Percentiles rank a stretch among this genome's conserved stretches.
phyloP scores from a whole-genome alignment of 129 eudicot genomes.

The Saussurea involucrata region DNA sequence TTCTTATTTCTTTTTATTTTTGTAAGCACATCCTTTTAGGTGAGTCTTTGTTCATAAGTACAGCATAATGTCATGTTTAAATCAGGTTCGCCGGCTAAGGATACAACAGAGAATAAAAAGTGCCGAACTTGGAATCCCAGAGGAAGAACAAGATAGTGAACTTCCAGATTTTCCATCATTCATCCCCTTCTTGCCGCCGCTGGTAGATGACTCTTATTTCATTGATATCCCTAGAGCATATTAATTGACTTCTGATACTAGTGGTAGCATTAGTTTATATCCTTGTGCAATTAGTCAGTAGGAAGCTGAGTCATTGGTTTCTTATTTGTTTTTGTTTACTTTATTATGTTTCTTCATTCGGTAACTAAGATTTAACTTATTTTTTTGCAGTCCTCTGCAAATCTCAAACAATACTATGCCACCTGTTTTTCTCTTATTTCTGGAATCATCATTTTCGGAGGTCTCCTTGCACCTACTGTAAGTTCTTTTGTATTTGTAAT shows the following conservation, averaged over 20 bases:
- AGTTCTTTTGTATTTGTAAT: conserved; percentile 11
- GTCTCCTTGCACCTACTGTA: too few relatives aligned
- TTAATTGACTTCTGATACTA: background rate
- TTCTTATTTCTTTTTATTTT: background rate
- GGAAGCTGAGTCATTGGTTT: background rate
- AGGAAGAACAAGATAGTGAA: conserved; percentile 72
- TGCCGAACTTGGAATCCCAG: conserved; percentile 70
- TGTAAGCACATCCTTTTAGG: background rate
- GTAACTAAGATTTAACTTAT: conserved; percentile 23
- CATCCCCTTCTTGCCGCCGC: conserved; percentile 94
- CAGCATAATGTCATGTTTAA: conserved; percentile 2
- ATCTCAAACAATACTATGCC: too few relatives aligned
- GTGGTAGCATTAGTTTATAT: background rate
- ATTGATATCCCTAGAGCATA: background rate
- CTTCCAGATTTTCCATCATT: conserved; percentile 91
- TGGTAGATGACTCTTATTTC: conserved; percentile 54
- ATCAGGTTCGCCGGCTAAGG: conserved; percentile 86
- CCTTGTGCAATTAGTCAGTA: background rate
- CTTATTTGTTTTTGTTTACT: background rate
- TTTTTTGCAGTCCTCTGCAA: too few relatives aligned
- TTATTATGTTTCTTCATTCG: conserved; percentile 1
- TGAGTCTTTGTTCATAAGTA: background rate
- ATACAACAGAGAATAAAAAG: conserved; percentile 88
- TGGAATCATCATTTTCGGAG: too few relatives aligned
- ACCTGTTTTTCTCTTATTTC: too few relatives aligned